Conservation (phyloP, 495 filamentous ascomycete genomes). For the Aspergillus indologenus region DNA sequence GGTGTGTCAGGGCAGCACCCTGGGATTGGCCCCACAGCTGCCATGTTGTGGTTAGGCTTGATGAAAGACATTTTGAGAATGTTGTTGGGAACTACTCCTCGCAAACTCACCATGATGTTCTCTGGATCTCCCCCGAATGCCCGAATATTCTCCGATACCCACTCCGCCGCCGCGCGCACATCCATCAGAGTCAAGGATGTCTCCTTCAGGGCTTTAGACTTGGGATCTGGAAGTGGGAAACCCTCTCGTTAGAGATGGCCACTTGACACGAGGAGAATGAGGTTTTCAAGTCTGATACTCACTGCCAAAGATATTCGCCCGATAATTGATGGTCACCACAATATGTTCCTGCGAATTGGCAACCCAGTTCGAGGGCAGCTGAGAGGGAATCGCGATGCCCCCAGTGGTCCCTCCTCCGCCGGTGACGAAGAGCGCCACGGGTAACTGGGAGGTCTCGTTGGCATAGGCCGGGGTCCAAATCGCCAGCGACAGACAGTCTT, state of each 20-base stretch:
- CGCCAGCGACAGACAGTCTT: conserved; percentile 51
- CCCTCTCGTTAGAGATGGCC: too few relatives aligned
- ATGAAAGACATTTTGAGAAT: too few relatives aligned
- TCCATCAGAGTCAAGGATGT: conserved; percentile 55
- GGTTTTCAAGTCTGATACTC: too few relatives aligned
- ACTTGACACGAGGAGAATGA: too few relatives aligned
- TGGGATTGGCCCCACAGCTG: conserved; percentile 38
- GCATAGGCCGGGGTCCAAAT: conserved; percentile 38
- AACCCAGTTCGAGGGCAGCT: conserved; percentile 13
- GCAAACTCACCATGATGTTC: conserved; percentile 25
- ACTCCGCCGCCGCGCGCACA: conserved; percentile 54
- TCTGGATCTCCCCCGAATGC: conserved; percentile 25
- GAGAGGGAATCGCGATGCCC: conserved; percentile 12
- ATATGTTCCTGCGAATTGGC: conserved; percentile 14
- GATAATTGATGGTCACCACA: conserved; percentile 20
- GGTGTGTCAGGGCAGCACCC: conserved; percentile 19
- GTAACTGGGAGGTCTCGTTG: conserved; percentile 11
- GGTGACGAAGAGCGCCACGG: conserved; percentile 16
- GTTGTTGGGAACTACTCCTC: too few relatives aligned
- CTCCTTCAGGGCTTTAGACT: conserved; percentile 8
- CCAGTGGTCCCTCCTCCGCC: conserved; percentile 13
- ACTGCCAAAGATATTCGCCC: conserved; percentile 19
- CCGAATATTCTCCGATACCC: conserved; percentile 19
- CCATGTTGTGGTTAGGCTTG: too few relatives aligned
- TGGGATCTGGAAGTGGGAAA: not conserved